These are phyloP conservation scores for Stellera chamaejasme DNA, from an alignment of 345 rosid species.

Conservation along the genomic window DNA sequence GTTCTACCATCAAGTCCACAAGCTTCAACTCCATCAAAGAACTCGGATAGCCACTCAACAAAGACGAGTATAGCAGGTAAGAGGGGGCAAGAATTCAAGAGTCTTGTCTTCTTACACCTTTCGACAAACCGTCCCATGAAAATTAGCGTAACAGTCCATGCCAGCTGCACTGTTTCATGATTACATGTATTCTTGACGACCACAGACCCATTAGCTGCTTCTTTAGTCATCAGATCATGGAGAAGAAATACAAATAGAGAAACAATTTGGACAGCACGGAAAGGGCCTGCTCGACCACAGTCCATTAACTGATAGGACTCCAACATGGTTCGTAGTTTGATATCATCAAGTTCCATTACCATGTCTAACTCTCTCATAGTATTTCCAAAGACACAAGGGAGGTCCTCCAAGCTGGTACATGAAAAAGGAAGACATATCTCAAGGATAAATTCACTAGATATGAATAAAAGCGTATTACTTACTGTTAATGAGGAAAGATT, in stretches of 20 bases:
- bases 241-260: slow-evolving; percentile 55
- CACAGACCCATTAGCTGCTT: slow-evolving; percentile 17
- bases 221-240: slow-evolving; percentile 26
- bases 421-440: slow-evolving; percentile 9
- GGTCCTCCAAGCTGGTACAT: slow-evolving; percentile 54
- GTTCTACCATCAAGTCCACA: slow-evolving; percentile 39
- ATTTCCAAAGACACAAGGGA: slow-evolving; percentile 55
- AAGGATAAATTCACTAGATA: not conserved
- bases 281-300: slow-evolving; percentile 59
- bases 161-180: slow-evolving; percentile 24
- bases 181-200: slow-evolving; percentile 19
- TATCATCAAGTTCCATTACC: slow-evolving; percentile 44
- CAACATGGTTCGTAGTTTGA: slow-evolving; percentile 32
- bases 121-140: slow-evolving; percentile 65
- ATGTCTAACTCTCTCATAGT: slow-evolving; percentile 49
- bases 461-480: no score
- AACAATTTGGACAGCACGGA: slow-evolving; percentile 59
- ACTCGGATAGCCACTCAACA: slow-evolving; percentile 54
- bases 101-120: slow-evolving; percentile 44
- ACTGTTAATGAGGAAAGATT: no score
- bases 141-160: slow-evolving; percentile 38
- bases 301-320: slow-evolving; percentile 58
- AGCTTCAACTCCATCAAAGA: slow-evolving; percentile 34
- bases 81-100: slow-evolving; percentile 45
- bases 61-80: slow-evolving; percentile 69